Evolutionary conservation across 495 filamentous ascomycete species (phyloP).

Genomic region (Neurospora sp.): DNA sequence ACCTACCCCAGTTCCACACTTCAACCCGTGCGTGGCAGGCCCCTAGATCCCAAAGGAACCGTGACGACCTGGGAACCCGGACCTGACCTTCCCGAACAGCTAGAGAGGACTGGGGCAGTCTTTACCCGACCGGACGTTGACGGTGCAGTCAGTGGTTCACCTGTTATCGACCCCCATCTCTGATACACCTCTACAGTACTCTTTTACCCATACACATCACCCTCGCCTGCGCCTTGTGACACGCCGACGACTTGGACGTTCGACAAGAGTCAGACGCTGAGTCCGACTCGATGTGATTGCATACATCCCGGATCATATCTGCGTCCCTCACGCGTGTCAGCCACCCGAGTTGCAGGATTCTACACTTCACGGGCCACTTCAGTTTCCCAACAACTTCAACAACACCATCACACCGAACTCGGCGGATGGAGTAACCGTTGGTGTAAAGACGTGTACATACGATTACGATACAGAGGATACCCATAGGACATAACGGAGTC

Average conservation of each 20-base stretch:
- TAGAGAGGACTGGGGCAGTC: neutral
- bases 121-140: neutral
- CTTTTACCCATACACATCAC: neutral
- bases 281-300: neutral
- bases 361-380: neutral
- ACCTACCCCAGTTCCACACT: neutral
- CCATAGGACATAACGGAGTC: neutral
- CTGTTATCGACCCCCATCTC: neutral
- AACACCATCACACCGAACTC: neutral
- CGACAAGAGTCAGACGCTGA: neutral
- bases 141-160: neutral
- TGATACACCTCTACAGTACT: neutral
- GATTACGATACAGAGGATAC: neutral
- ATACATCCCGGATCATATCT: neutral
- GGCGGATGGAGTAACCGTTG: neutral
- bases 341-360: neutral
- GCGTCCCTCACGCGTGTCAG: neutral
- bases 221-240: neutral
- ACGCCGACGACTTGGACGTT: neutral
- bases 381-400: neutral
- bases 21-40: neutral
- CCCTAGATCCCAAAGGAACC: neutral
- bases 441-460: neutral
- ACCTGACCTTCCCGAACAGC: neutral
- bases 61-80: neutral